Evolutionary conservation across 2,329 filamentous ascomycete species (phyloP).

Genomic region (Aspergillus tanneri): DNA sequence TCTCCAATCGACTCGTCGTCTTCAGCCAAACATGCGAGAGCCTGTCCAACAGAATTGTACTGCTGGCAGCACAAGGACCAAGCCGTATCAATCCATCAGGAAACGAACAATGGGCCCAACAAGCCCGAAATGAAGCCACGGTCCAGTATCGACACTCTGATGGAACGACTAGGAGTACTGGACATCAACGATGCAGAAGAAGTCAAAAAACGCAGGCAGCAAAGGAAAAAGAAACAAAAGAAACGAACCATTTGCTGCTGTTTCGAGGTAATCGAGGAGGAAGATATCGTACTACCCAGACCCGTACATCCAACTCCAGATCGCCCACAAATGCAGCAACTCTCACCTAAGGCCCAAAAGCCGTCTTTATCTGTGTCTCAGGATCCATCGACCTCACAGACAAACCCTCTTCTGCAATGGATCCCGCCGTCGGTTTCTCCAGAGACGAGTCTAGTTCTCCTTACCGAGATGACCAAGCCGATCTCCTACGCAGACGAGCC

Average conservation of each 20-base stretch:
- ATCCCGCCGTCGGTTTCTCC: slow-evolving; percentile 69
- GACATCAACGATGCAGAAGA: slow-evolving; percentile 53
- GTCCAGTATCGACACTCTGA: slow-evolving; percentile 82
- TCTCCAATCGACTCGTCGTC: slow-evolving; percentile 39
- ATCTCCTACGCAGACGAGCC: slow-evolving; percentile 72
- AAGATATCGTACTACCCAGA: slow-evolving; percentile 24
- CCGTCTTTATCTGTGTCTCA: slow-evolving; percentile 1
- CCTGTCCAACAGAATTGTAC: slow-evolving; percentile 55
- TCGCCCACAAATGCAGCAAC: neutral
- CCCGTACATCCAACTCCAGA: slow-evolving; percentile 17
- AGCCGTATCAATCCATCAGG: slow-evolving; percentile 44
- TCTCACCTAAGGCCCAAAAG: neutral
- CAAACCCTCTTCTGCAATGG: slow-evolving; percentile 57
- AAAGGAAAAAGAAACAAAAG: slow-evolving; percentile 21
- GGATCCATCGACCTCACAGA: slow-evolving; percentile 35
- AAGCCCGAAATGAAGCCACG: slow-evolving; percentile 57
- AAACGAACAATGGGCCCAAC: slow-evolving; percentile 38
- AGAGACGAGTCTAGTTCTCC: slow-evolving; percentile 66
- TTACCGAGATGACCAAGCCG: slow-evolving; percentile 73
- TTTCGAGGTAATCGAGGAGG: slow-evolving; percentile 33
- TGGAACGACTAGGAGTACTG: slow-evolving; percentile 74
- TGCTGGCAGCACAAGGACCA: slow-evolving; percentile 98
- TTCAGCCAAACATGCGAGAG: slow-evolving; percentile 27
- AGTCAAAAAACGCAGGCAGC: slow-evolving; percentile 8
- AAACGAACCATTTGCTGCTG: slow-evolving; percentile 36